A percentile compares a stretch with the other conserved stretches of the same genome.
phyloP scores from a whole-genome alignment of 2,329 filamentous ascomycete species.

The Nectriaceae sp. region DNA sequence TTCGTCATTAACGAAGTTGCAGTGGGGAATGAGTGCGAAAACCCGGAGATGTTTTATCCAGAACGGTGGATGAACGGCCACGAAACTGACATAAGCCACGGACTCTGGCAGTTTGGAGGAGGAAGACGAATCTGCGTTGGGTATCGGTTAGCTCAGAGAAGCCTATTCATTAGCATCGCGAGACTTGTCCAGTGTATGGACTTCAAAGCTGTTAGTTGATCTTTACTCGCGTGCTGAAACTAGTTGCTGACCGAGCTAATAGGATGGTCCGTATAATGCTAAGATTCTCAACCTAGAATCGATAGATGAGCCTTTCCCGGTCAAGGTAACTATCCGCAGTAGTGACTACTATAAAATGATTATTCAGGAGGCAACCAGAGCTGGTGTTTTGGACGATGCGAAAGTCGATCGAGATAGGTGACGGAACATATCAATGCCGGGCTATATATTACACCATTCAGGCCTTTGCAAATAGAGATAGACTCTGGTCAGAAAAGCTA shows the following conservation, averaged over 20 bases:
- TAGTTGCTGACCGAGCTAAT: not conserved
- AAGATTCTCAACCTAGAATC: constrained; percentile 11
- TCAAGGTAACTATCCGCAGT: constrained; percentile 11
- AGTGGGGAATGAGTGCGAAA: constrained; percentile 34
- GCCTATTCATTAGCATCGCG: constrained; percentile 26
- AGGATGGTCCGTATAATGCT: constrained; percentile 10
- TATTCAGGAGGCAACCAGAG: constrained; percentile 2
- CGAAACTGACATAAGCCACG: constrained; percentile 21
- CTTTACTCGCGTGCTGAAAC: not conserved
- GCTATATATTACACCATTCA: no score
- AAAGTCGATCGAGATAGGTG: constrained; percentile 2
- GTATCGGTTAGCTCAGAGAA: constrained; percentile 26
- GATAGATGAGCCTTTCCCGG: constrained; percentile 18
- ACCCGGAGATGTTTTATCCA: constrained; percentile 33
- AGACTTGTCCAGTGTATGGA: constrained; percentile 26
- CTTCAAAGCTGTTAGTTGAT: constrained; percentile 13
- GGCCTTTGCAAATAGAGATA: no score
- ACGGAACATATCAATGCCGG: no score
- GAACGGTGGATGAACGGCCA: constrained; percentile 38
- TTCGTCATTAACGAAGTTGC: constrained; percentile 42
- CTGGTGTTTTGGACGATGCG: constrained; percentile 3
- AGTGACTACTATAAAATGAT: constrained; percentile 12
- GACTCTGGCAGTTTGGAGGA: constrained; percentile 29
- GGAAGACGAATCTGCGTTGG: constrained; percentile 23
- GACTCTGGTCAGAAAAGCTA: no score